Evolutionary conservation across 768 basidiomycete genomes (phyloP).

Genomic region (Daedaleopsis nitida): DNA sequence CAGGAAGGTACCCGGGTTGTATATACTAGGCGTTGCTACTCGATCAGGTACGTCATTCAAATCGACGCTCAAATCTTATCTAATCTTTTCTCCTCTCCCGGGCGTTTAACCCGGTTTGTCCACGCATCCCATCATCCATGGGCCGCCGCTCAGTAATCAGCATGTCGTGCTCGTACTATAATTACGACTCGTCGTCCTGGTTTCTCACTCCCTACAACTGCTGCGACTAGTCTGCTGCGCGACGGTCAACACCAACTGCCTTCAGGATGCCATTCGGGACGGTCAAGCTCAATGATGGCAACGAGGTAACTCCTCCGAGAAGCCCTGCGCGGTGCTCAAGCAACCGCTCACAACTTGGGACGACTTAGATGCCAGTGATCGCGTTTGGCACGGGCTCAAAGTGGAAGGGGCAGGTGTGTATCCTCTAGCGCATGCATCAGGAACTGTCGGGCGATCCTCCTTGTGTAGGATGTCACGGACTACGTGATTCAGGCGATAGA

Average conservation of each 20-base stretch:
- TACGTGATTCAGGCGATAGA: constrained; percentile 62
- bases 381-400: constrained; percentile 63
- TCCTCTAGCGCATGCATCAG: not conserved
- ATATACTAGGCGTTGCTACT: too few relatives aligned
- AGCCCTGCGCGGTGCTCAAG: not conserved
- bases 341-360: not conserved
- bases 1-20: too few relatives aligned
- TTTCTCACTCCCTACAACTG: not conserved
- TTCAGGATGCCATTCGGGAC: constrained; percentile 36
- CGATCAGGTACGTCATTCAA: not conserved
- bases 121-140: not conserved
- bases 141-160: not conserved
- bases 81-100: not conserved
- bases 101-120: not conserved
- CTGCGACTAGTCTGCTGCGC: not conserved
- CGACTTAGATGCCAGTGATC: constrained; percentile 55
- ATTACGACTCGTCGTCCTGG: not conserved
- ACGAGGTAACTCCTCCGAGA: constrained; percentile 26
- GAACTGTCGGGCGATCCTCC: not conserved
- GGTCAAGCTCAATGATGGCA: constrained; percentile 39
- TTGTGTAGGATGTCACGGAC: constrained; percentile 47
- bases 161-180: too few relatives aligned
- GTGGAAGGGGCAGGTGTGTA: constrained; percentile 32
- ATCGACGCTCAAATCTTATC: not conserved
- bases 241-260: not conserved